These are phyloP conservation scores for Amylocystis lapponica DNA, from an alignment of 768 basidiomycete species.

Conservation along the genomic window DNA sequence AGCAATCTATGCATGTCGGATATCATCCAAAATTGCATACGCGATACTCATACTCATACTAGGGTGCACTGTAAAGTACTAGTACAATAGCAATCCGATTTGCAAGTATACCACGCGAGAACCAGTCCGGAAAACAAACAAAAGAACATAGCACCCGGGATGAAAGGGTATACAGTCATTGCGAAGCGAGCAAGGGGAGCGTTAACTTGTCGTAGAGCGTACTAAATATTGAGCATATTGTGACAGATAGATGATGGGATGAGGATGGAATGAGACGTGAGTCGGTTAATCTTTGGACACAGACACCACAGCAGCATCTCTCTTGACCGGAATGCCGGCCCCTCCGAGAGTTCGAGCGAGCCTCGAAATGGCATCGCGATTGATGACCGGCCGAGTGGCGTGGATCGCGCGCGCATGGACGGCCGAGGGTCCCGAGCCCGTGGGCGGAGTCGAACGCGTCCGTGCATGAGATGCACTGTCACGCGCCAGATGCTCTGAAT, in stretches of 20 bases:
- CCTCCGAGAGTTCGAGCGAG: conserved; percentile 58
- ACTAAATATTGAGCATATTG: conserved; percentile 1
- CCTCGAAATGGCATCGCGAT: conserved; percentile 62
- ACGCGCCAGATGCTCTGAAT: conserved; percentile 39
- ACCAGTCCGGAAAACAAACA: neutral
- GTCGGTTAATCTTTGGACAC: conserved; percentile 15
- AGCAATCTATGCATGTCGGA: too few relatives aligned
- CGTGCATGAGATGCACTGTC: conserved; percentile 42
- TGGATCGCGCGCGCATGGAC: conserved; percentile 37
- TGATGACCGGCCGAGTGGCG: conserved; percentile 60
- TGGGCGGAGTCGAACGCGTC: conserved; percentile 62
- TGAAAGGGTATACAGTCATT: too few relatives aligned
- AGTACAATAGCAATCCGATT: too few relatives aligned
- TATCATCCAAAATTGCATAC: too few relatives aligned
- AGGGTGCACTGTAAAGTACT: too few relatives aligned
- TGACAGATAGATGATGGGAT: neutral
- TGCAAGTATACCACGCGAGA: too few relatives aligned
- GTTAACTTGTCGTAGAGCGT: neutral
- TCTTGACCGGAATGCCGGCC: conserved; percentile 10
- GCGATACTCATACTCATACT: too few relatives aligned
- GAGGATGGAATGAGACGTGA: neutral
- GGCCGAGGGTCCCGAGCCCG: conserved; percentile 28
- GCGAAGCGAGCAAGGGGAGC: neutral
- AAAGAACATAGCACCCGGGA: conserved; percentile 8
- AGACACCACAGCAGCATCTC: conserved; percentile 9